A percentile compares a stretch with the other conserved stretches of the same genome.
Conservation (phyloP, 2,329 filamentous ascomycete species). For the Penicillium vulpinum region DNA sequence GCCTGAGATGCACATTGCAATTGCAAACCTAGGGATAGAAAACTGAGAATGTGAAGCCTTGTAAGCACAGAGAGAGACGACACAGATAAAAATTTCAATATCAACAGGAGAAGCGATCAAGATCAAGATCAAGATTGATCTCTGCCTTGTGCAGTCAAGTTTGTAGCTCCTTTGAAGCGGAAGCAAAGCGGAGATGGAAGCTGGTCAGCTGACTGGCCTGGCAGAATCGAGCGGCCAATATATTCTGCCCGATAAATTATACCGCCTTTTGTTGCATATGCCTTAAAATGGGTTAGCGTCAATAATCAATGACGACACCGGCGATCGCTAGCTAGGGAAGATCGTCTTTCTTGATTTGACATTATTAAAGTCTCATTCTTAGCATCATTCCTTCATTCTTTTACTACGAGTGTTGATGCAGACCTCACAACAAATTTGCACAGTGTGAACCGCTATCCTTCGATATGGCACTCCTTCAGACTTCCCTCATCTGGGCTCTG, state of each 20-base stretch:
- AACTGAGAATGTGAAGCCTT: background rate
- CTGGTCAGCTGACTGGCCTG: conserved; percentile 3
- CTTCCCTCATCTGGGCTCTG: conserved; percentile 89
- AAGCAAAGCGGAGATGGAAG: background rate
- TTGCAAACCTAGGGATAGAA: background rate
- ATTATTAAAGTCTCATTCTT: background rate
- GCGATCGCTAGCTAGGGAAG: background rate
- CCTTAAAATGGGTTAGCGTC: conserved; percentile 2
- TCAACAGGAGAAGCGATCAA: background rate
- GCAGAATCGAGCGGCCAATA: conserved; percentile 1
- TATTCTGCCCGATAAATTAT: background rate
- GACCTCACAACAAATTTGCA: conserved; percentile 10
- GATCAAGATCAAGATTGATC: background rate
- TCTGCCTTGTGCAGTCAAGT: background rate
- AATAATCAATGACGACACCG: conserved; percentile 9
- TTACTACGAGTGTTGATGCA: background rate
- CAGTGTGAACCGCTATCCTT: conserved; percentile 8
- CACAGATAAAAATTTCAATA: background rate
- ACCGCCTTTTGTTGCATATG: background rate
- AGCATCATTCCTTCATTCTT: background rate
- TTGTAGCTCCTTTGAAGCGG: conserved; percentile 9
- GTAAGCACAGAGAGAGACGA: background rate
- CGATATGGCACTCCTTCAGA: conserved; percentile 71
- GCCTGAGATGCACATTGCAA: conserved; percentile 16
- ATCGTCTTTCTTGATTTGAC: background rate